Percentiles rank a stretch among this genome's conserved stretches.
Conservation (phyloP, 371 early-diverging fungal genomes). For the Paraphysoderma sedebokerense region DNA sequence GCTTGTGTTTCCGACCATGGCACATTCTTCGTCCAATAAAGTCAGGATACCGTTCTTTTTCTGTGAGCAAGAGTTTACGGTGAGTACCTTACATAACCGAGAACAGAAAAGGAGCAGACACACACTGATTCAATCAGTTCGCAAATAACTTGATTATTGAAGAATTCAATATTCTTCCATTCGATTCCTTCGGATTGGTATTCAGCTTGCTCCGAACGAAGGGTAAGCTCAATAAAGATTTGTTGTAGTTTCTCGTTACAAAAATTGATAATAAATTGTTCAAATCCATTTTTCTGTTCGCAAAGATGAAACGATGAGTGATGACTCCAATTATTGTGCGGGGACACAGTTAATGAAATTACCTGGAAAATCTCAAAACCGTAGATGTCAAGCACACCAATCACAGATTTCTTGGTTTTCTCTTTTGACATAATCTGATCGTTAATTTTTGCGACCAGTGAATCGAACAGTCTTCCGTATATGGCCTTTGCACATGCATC, state of each 20-base stretch:
- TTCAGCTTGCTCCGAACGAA: conserved; percentile 18
- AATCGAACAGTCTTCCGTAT: conserved; percentile 10
- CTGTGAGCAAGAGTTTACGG: too few species aligned
- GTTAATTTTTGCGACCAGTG: conserved; percentile 7
- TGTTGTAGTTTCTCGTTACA: conserved; percentile 47
- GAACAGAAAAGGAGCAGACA: too few species aligned
- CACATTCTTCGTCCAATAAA: conserved; percentile 40
- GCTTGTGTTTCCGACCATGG: conserved; percentile 16
- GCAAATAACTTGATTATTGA: conserved; percentile 14
- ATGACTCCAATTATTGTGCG: too few species aligned
- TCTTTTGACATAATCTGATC: conserved; percentile 8
- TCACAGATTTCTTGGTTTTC: conserved; percentile 13
- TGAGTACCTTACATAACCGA: conserved; percentile 26
- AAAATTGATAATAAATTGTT: conserved; percentile 32
- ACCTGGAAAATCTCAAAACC: conserved; percentile 39
- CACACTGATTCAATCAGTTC: conserved; percentile 13
- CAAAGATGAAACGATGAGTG: too few species aligned
- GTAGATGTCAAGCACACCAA: conserved; percentile 43
- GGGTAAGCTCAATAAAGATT: conserved; percentile 29
- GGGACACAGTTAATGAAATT: too few species aligned
- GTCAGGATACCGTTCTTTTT: conserved; percentile 25
- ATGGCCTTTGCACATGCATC: conserved; percentile 8
- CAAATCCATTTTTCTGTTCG: too few species aligned
- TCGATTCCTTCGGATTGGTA: conserved; percentile 21
- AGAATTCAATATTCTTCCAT: conserved; percentile 38